Base-by-base conservation (phyloP, 257 asterid species). In the Gentiana straminea region DNA sequence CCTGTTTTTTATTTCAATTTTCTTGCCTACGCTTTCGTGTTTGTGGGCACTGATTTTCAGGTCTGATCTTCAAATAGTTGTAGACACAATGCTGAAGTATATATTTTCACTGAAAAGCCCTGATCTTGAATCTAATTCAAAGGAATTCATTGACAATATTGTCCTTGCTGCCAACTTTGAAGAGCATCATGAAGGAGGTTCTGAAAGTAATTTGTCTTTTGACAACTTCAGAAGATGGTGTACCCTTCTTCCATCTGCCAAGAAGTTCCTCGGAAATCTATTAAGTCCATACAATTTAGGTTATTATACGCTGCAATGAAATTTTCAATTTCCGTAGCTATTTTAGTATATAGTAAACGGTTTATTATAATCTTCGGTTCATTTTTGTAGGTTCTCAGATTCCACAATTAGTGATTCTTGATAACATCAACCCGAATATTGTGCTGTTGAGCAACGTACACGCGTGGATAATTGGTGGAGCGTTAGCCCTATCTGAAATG, bases 391-490 rank as follows among this genome's bases (percentile, higher is more conserved):
- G 98, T 64, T 78, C 88, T 61, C 90, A 73, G 45, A 67, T 87
- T 68, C 98, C 98, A 51, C 70, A 52, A 56, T 71, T 91, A 41
- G 60, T 68, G 52, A 58, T 65, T 55, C 77, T 60, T 2, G 79
- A 75, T 47, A 68, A 51, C 49, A 68, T 75, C 49, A 83, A 84
- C 76, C 71, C 76, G 46, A 60, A 62, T 72, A 71, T 75, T 35
- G 65, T 87, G 64, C 66, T 91, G 82, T 64, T 91, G 63, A 83
- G 76, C 71, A 78, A 78, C 68, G 94, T 81, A 80, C 83, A 84
- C 70, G 95, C 95, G 65, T 91, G 98, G 97, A 82, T 76, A 70
- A 79, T 91, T 61, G 88, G 90, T 43, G 98, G 95, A 52, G 95
- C 94, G 49, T 74, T 91, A 62, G 70, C 86, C 54, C 76, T 70